These are phyloP conservation scores for Dittrichia graveolens DNA, from an alignment of 129 eudicot species.

Conservation along the genomic window DNA sequence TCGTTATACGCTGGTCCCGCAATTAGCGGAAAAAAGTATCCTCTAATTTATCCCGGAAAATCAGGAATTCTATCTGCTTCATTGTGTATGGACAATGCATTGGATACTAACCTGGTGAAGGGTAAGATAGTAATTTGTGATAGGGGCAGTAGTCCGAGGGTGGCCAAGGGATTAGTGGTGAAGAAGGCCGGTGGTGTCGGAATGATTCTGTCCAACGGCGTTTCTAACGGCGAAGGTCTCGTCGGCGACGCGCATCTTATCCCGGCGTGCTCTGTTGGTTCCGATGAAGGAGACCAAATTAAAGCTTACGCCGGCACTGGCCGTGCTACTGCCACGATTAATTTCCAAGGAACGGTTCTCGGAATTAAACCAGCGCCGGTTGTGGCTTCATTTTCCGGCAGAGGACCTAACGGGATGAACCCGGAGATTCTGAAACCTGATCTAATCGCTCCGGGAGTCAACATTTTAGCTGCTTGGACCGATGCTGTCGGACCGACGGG, in stretches of 20 bases:
- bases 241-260: constrained; percentile 86
- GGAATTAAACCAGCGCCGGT: constrained; percentile 88
- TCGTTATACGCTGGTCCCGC: constrained; percentile 76
- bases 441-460: constrained; percentile 86
- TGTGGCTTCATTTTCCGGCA: constrained; percentile 81
- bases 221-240: constrained; percentile 75
- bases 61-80: constrained; percentile 70
- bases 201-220: constrained; percentile 79
- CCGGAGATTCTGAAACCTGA: constrained; percentile 91
- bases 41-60: constrained; percentile 75
- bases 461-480: constrained; percentile 84
- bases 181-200: constrained; percentile 92
- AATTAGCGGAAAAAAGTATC: constrained; percentile 61
- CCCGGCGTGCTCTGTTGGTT: constrained; percentile 80
- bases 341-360: constrained; percentile 62
- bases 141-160: constrained; percentile 83
- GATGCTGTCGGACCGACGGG: constrained; percentile 92
- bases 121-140: constrained; percentile 88
- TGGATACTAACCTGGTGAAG: constrained; percentile 58
- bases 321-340: constrained; percentile 50
- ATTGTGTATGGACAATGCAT: constrained; percentile 82
- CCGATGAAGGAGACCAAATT: constrained; percentile 63
- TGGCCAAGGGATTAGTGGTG: constrained; percentile 89
- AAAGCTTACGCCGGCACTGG: constrained; percentile 56
- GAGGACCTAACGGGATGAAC: constrained; percentile 85